Evolutionary conservation across 2,329 filamentous ascomycete genomes (phyloP), one percentile per base, ranked within the genome.

Genomic region (Helminthosporium solani): DNA sequence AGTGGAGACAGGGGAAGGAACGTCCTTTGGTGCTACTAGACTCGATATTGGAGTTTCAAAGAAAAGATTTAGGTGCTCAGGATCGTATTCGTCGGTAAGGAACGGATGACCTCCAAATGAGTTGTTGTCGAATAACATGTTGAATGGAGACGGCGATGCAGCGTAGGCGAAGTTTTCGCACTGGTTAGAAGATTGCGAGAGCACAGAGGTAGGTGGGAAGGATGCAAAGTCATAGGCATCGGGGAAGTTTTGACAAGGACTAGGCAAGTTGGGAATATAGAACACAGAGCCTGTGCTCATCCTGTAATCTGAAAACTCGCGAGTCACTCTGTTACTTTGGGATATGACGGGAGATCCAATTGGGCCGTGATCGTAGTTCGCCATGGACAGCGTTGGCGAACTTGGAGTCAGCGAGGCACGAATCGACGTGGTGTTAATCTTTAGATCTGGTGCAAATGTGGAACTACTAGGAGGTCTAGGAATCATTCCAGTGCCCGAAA

Each of bases 161-260:
- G 49, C 44, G 7, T 54, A 49, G 43, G 38, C 16, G 45, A 43
- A 16, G 3, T 42, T 42, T n/a, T 42, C 42, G 11, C 53, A 43
- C 6, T 50, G 38, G 2, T 33, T 39, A 3, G 39, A 46, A 9
- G 59, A 54, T 11, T 54, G 46, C 1, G 82, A 75, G 1, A 78
- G 80, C 54, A 86, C 83, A 1, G 79, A 67, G 20, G 78, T 84
- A n/a, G 75, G 63, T 6, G 58, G 64, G 74, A 61, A 79, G 72
- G 60, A 73, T 43, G 63, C 64, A 1, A 73, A 70, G 6, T 73
- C 77, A 5, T 73, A 76, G 21, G 73, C 68, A 8, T 67, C 94
- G 53, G 96, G 96, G 63, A 91, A 86, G 8, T 89, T 83, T 66
- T 96, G 89, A 74, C 90, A 96, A 71, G 83, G 85, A 7, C 75